Base-by-base conservation (phyloP, 2,329 filamentous ascomycete species). In the Rutstroemia sydowiana region DNA sequence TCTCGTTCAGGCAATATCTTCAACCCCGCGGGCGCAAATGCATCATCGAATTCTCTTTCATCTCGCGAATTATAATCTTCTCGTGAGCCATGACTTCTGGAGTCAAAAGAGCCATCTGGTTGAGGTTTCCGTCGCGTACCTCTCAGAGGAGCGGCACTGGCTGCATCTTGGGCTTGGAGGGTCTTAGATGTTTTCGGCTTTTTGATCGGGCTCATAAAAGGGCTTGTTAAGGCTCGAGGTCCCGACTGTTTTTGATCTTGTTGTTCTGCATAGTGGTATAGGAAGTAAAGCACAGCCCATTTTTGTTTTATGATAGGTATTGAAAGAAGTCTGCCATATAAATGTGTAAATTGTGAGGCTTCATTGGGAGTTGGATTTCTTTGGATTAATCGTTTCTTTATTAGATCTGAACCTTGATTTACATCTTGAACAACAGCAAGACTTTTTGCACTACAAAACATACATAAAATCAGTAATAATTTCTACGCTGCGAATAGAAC, bases 301-400 rank as follows among this genome's bases (percentile, higher is more conserved):
- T 98, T 98, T 69, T 95, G 87, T 63, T 88, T 87, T 41, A 98
- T 77, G 5, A 97, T 91, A 0, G 91, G 91, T 59, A 96, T 82
- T n/a, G 88, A 87, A 23, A 96, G 75, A 16, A 98, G 78, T 52
- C 89, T 81, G 31, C 88, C 89, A 70, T 96, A 95, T 26, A 98
- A 78, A 65, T 95, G 95, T 21, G 89, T 86, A 70, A 96, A 95
- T 56, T 85, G 81, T 18, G 92, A 76, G 3, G 91, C 89, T 69
- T 91, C 80, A 62, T 81, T 82, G 20, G 75, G 87, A 57, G 79
- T 86, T 42, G 80, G 80, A 64, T 89, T 88, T 60, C 84, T 85
- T 61, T 87, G 82, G 53, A 95, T 81, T 57, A 98, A 75, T 70
- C 87, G 88, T 65, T 88, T 82, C 73, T 92, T 93, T 69, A 98